Conservation (phyloP, 192 early-diverging fungal species). For the Coemansia sp. region DNA sequence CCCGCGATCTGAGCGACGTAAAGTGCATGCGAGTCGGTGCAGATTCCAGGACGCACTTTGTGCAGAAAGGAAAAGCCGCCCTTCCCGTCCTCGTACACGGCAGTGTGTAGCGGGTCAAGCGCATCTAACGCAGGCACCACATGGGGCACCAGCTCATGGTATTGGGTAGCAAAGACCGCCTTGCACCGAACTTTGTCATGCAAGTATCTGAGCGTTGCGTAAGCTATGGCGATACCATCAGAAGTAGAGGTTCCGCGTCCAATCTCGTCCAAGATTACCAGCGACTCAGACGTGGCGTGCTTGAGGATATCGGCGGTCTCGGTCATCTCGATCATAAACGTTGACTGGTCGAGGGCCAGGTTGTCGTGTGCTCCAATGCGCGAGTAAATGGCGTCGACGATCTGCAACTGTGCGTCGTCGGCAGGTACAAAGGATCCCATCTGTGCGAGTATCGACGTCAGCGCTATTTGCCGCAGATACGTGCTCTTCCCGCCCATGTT, state of each 20-base stretch:
- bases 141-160: conserved; percentile 69
- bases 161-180: conserved; percentile 79
- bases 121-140: conserved; percentile 32
- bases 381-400: conserved; percentile 73
- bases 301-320: conserved; percentile 83
- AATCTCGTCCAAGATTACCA: conserved; percentile 94
- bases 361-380: conserved; percentile 76
- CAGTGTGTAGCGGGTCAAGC: conserved; percentile 30
- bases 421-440: conserved; percentile 85
- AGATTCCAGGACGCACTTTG: conserved; percentile 66
- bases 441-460: conserved; percentile 81
- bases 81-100: conserved; percentile 34
- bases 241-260: conserved; percentile 65
- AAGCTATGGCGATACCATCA: conserved; percentile 75
- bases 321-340: conserved; percentile 89
- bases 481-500: conserved; percentile 94
- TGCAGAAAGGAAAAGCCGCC: conserved; percentile 65
- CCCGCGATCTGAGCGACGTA: conserved; percentile 74
- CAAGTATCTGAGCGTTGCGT: conserved; percentile 65
- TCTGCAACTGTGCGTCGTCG: conserved; percentile 70
- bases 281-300: conserved; percentile 63
- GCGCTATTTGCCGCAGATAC: conserved; percentile 79
- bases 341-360: conserved; percentile 67
- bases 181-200: conserved; percentile 61
- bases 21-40: conserved; percentile 69